Evolutionary conservation across 164 flowering plant species (phyloP), one percentile per base, ranked within the genome.

Genomic region (Hamamelis virginiana): DNA sequence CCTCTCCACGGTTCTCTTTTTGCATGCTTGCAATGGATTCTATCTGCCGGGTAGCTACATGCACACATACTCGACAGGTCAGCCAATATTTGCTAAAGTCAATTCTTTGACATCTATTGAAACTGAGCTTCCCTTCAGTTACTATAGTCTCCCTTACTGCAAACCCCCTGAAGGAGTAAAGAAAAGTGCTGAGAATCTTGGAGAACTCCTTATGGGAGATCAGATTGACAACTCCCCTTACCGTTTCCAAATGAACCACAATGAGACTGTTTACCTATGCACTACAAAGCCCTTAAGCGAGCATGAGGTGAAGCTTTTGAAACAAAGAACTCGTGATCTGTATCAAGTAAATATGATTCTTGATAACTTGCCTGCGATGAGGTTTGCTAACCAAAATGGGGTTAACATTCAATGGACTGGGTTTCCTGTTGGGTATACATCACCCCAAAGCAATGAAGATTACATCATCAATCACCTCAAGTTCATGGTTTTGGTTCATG

Each of bases 261-360:
- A 79, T 48, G 79, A 79, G 23, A 51, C 79, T 6, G 27, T 79
- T 50, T 79, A 64, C 51, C 70, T 79, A n/a, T 79, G 82, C 69
- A 75, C 69, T 12, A 73, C 82, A 27, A 44, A 47, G 15, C 67
- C 77, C 0, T 55, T 79, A 10, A 79, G 59, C 1, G 79, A 75
- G 22, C 60, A 68, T 52, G 77, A 79, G 44, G 77, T 70, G 15
- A 79, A 79, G 50, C 67, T 79, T 13, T 58, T 75, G 68, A 79
- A 79, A 48, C 78, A 79, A 66, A 73, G 82, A 50, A 73, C 77
- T 23, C 72, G 68, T 1, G 75, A 79, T 73, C 74, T 82, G 18
- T 83, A 83, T 75, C 86, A 83, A 72, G 86, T 83, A 48, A 83
- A 83, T 66, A 73, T 83, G 82, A 83, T 80, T 28, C 69, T 83